phyloP scores from a whole-genome alignment of 805 yeast species.

The Brettanomyces sp. region DNA sequence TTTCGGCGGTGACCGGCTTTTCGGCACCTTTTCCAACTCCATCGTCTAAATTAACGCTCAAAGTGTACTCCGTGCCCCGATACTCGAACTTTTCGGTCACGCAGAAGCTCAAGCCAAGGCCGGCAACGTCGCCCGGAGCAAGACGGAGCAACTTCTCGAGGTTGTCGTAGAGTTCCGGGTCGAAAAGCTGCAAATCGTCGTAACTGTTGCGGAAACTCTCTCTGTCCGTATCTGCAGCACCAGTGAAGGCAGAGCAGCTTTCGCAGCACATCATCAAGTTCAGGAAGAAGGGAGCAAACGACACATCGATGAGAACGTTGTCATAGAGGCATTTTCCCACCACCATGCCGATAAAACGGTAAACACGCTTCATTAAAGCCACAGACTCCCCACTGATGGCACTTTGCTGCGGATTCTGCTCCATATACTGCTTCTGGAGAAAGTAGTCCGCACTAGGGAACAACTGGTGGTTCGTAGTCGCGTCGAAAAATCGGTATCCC shows the following conservation, averaged over 20 bases:
- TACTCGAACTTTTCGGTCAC: conserved; percentile 38
- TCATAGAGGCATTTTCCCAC: conserved; percentile 88
- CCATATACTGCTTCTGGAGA: conserved; percentile 19
- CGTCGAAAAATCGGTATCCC: conserved; percentile 29
- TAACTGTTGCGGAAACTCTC: conserved; percentile 41
- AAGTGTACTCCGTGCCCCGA: conserved; percentile 9
- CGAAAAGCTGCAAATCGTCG: conserved; percentile 71
- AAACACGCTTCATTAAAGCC: conserved; percentile 21
- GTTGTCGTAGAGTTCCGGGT: conserved; percentile 53
- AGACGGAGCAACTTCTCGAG: conserved; percentile 53
- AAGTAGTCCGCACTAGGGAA: conserved; percentile 59
- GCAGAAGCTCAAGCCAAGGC: conserved; percentile 59
- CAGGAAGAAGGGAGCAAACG: conserved; percentile 80
- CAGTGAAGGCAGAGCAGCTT: conserved; percentile 25
- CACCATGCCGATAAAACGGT: conserved; percentile 66
- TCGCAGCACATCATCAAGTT: conserved; percentile 40
- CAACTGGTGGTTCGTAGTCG: conserved; percentile 45
- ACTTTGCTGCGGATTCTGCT: conserved; percentile 16
- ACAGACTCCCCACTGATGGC: conserved; percentile 18
- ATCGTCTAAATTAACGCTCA: conserved; percentile 43
- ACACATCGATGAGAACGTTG: conserved; percentile 67
- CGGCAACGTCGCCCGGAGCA: conserved; percentile 40
- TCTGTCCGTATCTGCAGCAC: conserved; percentile 6
- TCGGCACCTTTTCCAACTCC: conserved; percentile 48
- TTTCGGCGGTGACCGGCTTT: conserved; percentile 46